Evolutionary conservation across 2,329 filamentous ascomycete genomes (phyloP).

Genomic region (Cladosporium austrohemisphaericum): DNA sequence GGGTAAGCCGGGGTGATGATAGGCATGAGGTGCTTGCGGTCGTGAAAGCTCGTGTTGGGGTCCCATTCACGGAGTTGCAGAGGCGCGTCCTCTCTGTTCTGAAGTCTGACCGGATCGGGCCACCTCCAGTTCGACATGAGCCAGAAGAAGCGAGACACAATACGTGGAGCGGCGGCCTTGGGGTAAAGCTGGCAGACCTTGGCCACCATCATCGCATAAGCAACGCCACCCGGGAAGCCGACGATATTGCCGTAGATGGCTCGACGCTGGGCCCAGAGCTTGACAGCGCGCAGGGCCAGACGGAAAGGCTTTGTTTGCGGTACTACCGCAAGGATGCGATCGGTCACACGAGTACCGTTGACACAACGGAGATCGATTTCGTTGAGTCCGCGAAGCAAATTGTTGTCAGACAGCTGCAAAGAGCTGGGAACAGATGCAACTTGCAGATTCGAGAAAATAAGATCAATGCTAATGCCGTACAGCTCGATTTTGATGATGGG

Average conservation of each 20-base stretch:
- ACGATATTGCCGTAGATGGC: constrained; percentile 96
- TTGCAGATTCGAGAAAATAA: constrained; percentile 60
- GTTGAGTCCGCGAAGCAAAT: constrained; percentile 78
- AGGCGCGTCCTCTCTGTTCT: constrained; percentile 77
- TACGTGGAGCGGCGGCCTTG: constrained; percentile 79
- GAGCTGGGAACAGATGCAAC: constrained; percentile 48
- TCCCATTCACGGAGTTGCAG: constrained; percentile 90
- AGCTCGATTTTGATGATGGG: constrained; percentile 98
- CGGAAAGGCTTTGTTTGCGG: constrained; percentile 88
- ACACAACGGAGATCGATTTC: constrained; percentile 83
- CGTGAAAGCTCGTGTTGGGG: constrained; percentile 76
- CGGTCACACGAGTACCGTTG: constrained; percentile 91
- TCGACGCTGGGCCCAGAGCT: constrained; percentile 89
- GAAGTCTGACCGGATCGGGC: constrained; percentile 89
- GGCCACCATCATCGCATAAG: constrained; percentile 97
- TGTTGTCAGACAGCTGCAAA: constrained; percentile 76
- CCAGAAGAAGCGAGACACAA: constrained; percentile 91
- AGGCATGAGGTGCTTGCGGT: constrained; percentile 89
- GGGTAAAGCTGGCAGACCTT: constrained; percentile 95
- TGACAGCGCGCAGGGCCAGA: constrained; percentile 83
- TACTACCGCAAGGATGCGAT: constrained; percentile 84
- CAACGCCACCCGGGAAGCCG: constrained; percentile 93
- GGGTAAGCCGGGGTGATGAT: constrained; percentile 97
- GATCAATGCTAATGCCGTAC: constrained; percentile 85
- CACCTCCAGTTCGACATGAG: constrained; percentile 90